phyloP scores from a whole-genome alignment of 306 rosid species.

The Vicia faba region DNA sequence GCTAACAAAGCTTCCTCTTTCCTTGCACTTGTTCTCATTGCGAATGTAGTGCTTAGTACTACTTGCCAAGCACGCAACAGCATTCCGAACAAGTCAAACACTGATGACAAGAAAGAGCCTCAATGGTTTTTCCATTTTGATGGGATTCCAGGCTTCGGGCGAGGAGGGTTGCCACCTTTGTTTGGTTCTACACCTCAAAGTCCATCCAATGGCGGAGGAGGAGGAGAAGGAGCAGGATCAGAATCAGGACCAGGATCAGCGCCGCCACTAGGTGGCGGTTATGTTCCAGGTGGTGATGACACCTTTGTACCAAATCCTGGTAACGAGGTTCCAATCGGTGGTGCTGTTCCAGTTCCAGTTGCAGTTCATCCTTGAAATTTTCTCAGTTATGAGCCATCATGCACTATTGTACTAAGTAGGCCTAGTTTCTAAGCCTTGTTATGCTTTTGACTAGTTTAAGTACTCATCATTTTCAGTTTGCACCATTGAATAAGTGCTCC shows the following conservation, averaged over 20 bases:
- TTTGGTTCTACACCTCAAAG: constrained; percentile 22
- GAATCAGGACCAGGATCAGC: neutral
- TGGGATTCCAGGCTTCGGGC: constrained; percentile 64
- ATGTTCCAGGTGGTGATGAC: constrained; percentile 72
- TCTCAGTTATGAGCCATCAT: constrained; percentile 13
- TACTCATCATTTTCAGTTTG: neutral
- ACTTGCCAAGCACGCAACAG: constrained; percentile 43
- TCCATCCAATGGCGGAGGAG: constrained; percentile 37
- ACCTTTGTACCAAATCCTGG: constrained; percentile 72
- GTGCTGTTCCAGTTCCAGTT: constrained; percentile 41
- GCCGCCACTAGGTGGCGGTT: constrained; percentile 15
- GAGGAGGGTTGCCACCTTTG: constrained; percentile 43
- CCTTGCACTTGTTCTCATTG: constrained; percentile 44
- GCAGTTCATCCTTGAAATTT: constrained; percentile 46
- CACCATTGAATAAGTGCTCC: constrained; percentile 28
- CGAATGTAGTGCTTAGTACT: constrained; percentile 40
- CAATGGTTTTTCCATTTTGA: constrained; percentile 46
- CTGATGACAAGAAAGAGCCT: constrained; percentile 56
- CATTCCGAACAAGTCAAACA: constrained; percentile 31
- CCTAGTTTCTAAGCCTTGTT: constrained; percentile 13
- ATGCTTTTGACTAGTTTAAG: constrained; percentile 6
- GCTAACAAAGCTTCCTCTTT: constrained; percentile 47
- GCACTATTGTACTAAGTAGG: constrained; percentile 18
- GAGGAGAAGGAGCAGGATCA: constrained; percentile 27
- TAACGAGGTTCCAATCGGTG: constrained; percentile 58